A percentile compares a stretch with the other conserved stretches of the same genome.
These are phyloP conservation scores for Pythium phragmiticola DNA, from an alignment of 352 stramenopile species.

Conservation along the genomic window DNA sequence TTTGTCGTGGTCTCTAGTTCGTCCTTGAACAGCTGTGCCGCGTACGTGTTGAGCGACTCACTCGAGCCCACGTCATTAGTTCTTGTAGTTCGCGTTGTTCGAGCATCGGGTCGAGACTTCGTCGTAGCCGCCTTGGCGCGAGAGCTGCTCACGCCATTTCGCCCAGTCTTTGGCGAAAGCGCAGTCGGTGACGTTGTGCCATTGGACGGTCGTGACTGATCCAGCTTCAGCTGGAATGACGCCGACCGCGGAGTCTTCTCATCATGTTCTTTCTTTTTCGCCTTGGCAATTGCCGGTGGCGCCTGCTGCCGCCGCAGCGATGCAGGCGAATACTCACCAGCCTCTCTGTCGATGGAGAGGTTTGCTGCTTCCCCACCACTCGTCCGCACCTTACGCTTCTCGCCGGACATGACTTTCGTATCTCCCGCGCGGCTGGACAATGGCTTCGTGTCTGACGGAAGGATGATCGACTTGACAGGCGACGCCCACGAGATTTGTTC, in stretches of 20 bases:
- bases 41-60: slow-evolving; percentile 72
- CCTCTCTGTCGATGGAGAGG: background rate
- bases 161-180: slow-evolving; percentile 11
- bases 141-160: background rate
- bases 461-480: slow-evolving; percentile 17
- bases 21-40: slow-evolving; percentile 62
- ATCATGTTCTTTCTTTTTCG: background rate
- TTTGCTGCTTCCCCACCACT: slow-evolving; percentile 9
- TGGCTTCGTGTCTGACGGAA: slow-evolving; percentile 23
- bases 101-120: background rate
- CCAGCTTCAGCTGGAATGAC: slow-evolving; percentile 21
- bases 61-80: slow-evolving; percentile 20
- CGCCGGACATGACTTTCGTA: background rate
- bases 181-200: slow-evolving; percentile 31
- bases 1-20: slow-evolving; percentile 19
- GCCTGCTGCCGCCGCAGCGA: slow-evolving; percentile 19
- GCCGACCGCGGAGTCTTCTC: slow-evolving; percentile 13
- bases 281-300: background rate
- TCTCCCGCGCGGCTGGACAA: slow-evolving; percentile 36
- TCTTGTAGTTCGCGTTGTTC: background rate
- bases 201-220: slow-evolving; percentile 11
- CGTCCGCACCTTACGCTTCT: slow-evolving; percentile 4
- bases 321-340: slow-evolving; percentile 18
- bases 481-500: slow-evolving; percentile 21
- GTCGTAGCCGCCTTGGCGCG: slow-evolving; percentile 20